phyloP scores from a whole-genome alignment of 139 green algal species.

The Edaphochlamys debaryana region DNA sequence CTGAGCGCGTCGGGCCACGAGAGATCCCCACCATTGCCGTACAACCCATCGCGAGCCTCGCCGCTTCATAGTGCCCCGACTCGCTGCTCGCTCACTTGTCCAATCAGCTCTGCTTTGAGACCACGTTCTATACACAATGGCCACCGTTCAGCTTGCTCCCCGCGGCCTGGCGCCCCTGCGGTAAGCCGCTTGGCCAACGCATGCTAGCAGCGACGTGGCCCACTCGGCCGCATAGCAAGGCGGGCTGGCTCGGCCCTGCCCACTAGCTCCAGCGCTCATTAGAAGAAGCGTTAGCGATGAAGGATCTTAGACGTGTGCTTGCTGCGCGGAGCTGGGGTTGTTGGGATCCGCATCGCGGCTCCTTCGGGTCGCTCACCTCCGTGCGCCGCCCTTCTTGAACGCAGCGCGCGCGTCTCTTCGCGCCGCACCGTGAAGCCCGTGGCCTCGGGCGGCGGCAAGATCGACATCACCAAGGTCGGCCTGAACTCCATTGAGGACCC shows the following conservation, averaged over 20 bases:
- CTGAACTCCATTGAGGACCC: conserved; percentile 83
- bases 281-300: not conserved
- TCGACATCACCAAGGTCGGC: conserved; percentile 87
- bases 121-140: no score
- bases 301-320: not conserved
- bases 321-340: no score
- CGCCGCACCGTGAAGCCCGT: conserved; percentile 49
- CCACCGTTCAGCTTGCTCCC: conserved; percentile 35
- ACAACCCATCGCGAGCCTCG: no score
- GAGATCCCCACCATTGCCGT: no score
- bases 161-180: conserved; percentile 29
- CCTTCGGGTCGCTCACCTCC: not conserved
- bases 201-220: not conserved
- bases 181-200: not conserved
- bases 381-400: not conserved
- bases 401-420: conserved; percentile 42
- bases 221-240: not conserved
- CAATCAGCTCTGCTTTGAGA: no score
- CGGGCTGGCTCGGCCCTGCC: no score
- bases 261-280: not conserved
- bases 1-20: no score
- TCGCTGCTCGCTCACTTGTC: no score
- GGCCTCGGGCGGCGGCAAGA: conserved; percentile 70
- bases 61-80: no score
- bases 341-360: not conserved